Percentiles rank a stretch among this genome's conserved stretches.
These are phyloP conservation scores for Fusarium nodosum DNA, from an alignment of 2,329 filamentous ascomycete genomes.

Conservation along the genomic window DNA sequence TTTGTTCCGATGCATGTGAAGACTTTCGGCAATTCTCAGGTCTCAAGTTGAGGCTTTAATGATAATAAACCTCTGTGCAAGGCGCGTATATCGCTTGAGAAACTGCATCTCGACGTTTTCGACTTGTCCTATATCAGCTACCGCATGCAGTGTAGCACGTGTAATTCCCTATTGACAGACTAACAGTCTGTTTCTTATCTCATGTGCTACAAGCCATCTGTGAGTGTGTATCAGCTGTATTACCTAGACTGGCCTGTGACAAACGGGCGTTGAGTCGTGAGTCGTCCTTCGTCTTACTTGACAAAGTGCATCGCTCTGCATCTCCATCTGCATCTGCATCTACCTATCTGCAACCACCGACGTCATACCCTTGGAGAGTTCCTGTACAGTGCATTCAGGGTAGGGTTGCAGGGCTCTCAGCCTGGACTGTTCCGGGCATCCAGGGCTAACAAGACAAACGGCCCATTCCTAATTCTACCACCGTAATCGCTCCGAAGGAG, in stretches of 20 bases:
- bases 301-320: background rate
- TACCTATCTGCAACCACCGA: constrained; percentile 5
- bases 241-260: background rate
- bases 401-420: constrained; percentile 14
- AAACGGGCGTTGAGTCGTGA: background rate
- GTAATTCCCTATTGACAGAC: constrained; percentile 13
- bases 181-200: constrained; percentile 5
- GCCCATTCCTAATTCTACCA: constrained; percentile 18
- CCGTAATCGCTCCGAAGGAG: constrained; percentile 22
- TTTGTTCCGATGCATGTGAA: constrained; percentile 34
- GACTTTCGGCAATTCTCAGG: constrained; percentile 11
- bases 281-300: background rate
- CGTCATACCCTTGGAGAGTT: constrained; percentile 32
- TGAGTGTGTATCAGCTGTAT: background rate
- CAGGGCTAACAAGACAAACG: constrained; percentile 27
- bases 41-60: constrained; percentile 9
- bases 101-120: constrained; percentile 1
- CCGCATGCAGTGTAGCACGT: constrained; percentile 24
- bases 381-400: constrained; percentile 2
- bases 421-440: background rate
- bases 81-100: constrained; percentile 5
- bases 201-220: constrained; percentile 24
- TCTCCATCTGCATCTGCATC: background rate
- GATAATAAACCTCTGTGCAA: background rate
- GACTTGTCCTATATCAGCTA: background rate